These are phyloP conservation scores for Calocybe gangraenosa DNA, from an alignment of 768 basidiomycete species.

Conservation along the genomic window DNA sequence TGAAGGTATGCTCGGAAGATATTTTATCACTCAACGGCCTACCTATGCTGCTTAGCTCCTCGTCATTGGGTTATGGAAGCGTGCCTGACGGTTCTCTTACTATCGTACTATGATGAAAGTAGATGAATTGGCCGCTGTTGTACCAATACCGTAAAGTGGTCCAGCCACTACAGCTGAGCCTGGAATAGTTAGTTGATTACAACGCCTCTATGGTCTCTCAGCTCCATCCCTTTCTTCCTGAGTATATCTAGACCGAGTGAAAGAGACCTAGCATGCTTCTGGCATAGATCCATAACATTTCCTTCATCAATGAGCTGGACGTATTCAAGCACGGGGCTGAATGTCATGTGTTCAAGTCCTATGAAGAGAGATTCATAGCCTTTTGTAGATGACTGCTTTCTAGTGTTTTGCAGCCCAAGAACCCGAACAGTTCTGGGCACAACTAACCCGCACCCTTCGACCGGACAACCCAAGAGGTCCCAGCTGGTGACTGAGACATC, in stretches of 20 bases:
- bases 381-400: slow-evolving; percentile 5
- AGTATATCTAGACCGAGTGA: slow-evolving; percentile 5
- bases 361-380: slow-evolving; percentile 6
- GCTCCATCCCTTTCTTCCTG: slow-evolving; percentile 5
- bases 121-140: too few relatives aligned
- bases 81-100: too few relatives aligned
- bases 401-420: slow-evolving; percentile 12
- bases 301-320: slow-evolving; percentile 13
- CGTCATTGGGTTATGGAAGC: too few relatives aligned
- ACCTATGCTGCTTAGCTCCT: too few relatives aligned
- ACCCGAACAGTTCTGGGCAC: slow-evolving; percentile 11
- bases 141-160: too few relatives aligned
- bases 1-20: too few relatives aligned
- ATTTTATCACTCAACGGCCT: too few relatives aligned
- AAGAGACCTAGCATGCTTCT: slow-evolving; percentile 10
- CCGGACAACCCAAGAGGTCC: neutral
- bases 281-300: slow-evolving; percentile 9
- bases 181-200: slow-evolving; percentile 4
- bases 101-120: too few relatives aligned
- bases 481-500: slow-evolving; percentile 11
- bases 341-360: slow-evolving; percentile 2
- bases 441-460: neutral
- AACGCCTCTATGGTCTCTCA: slow-evolving; percentile 14
- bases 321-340: slow-evolving; percentile 3
- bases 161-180: too few relatives aligned